Conservation (phyloP, 768 basidiomycete genomes). For the Suillus spraguei region DNA sequence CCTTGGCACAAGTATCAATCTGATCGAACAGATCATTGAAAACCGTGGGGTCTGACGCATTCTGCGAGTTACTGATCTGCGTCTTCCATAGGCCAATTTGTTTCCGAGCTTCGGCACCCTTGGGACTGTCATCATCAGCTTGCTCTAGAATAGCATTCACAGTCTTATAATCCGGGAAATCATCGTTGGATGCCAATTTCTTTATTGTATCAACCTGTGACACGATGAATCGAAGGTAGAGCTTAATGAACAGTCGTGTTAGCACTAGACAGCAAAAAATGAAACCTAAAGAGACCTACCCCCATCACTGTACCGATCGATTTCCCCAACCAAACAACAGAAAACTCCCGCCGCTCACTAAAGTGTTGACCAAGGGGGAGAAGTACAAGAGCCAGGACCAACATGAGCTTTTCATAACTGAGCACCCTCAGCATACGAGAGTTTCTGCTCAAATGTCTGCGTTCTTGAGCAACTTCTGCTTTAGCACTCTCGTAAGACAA, state of each 20-base stretch:
- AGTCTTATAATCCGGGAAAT: not conserved
- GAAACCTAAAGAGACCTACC: not conserved
- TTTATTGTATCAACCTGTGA: not conserved
- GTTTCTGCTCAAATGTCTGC: not conserved
- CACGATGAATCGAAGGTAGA: not conserved
- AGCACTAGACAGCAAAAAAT: not conserved
- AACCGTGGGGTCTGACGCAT: not conserved
- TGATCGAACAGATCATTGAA: not conserved
- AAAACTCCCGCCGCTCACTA: not conserved
- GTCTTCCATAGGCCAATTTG: not conserved
- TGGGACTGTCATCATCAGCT: not conserved
- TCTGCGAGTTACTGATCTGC: not conserved
- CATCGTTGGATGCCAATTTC: not conserved
- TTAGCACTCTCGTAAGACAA: not conserved
- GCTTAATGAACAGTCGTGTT: not conserved
- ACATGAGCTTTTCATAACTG: not conserved
- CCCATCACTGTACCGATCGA: not conserved
- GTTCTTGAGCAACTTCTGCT: not conserved
- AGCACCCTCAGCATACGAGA: not conserved
- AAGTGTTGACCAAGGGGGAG: not conserved
- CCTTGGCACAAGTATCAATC: not conserved
- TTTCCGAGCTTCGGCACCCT: not conserved
- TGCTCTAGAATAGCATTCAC: not conserved
- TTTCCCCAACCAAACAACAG: not conserved
- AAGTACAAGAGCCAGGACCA: not conserved